Evolutionary conservation across 2,329 filamentous ascomycete genomes (phyloP), one percentile per base, ranked within the genome.

Genomic region (Colletotrichum lindemuthianum): DNA sequence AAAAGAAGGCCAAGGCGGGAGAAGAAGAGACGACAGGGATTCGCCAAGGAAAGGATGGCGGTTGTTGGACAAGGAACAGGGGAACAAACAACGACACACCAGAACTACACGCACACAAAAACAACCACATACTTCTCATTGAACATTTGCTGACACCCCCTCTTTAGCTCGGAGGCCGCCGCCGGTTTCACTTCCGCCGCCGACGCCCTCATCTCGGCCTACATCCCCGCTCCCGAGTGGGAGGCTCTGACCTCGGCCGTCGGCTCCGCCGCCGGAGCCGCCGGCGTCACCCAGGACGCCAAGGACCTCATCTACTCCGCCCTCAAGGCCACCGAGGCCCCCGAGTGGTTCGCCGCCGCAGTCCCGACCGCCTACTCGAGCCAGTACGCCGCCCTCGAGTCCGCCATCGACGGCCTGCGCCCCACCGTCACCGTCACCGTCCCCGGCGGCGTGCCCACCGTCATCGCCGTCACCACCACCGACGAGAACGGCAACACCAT

Each of bases 171-270:
- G 6, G 63, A 67, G 45, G 48, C 50, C 8, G 48, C 50, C 8
- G 58, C 49, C 33, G 58, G 52, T 49, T 75, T 76, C 67, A 70
- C 70, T 37, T 66, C 68, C 15, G 72, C 72, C n/a, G 73, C 71
- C 41, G 58, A 64, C 39, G 66, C 71, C 12, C 66, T 75, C 24
- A 71, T 75, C 36, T 70, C 70, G 24, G 54, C 68, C 12, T 75
- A 75, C 67, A 70, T 75, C 54, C 73, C 74, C n/a, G 52, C 70
- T 8, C 63, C 68, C 15, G 67, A 70, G 34, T 68, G 70, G 59
- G 65, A 59, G 44, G 65, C 64, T 40, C 50, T 72, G 10, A 69
- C 68, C 47, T 68, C 70, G 39, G 70, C 69, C 12, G 68, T 74
- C 47, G 66, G 65, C 47, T 70, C 70, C 33, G 72, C 74, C 50